Base-by-base conservation (phyloP, 805 yeast species). In the Lipomyces spencermartinsiae region DNA sequence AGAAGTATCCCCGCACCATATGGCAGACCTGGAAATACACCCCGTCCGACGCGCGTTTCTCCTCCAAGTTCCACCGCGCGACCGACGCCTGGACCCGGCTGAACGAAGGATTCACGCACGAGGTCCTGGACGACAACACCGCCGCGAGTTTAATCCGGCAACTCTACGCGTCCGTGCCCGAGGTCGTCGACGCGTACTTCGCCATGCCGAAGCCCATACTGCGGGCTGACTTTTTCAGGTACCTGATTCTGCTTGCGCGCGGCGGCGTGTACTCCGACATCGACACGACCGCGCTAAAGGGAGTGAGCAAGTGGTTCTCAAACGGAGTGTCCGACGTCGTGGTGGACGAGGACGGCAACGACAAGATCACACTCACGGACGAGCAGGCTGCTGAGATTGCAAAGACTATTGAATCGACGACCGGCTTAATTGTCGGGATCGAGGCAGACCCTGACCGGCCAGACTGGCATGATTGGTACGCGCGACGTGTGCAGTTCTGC, bases 391-490 rank as follows among this genome's bases (percentile, higher is more conserved):
- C 39, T 10, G 63, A 51, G 39, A 34, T 53, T 4, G 37, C 33
- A 8, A n/a, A 39, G 16, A 33, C 37, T 19, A 55, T 60, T 29
- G 69, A 66, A n/a, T 35, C 63, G 5, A 37, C 77, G n/a, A 85
- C 92, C 1, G 98, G 98, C 0, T 82, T 94, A 29, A 88, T 89
- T 2, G 85, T 94, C 7, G 98, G 98, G 0, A 91, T 94, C 56
- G 99, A 95, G 77, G 98, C 98, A 0, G 99, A 94, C 74, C 98
- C 98, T 0, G 98, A 94, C 77, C 83, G 98, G 73, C 89, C 89
- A 0, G 98, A 94, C 78, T 95, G 99, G 99, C 80, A 84, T 35
- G 89, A 89, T 7, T 93, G 96, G 93, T 94, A 92, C 76, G 96
- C 98, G 0, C 84, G 98, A 62, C 83, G 98, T 70, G 87, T 94